Base-by-base conservation (phyloP, 73 alveolate species). In the Paramecium pentaurelia region DNA sequence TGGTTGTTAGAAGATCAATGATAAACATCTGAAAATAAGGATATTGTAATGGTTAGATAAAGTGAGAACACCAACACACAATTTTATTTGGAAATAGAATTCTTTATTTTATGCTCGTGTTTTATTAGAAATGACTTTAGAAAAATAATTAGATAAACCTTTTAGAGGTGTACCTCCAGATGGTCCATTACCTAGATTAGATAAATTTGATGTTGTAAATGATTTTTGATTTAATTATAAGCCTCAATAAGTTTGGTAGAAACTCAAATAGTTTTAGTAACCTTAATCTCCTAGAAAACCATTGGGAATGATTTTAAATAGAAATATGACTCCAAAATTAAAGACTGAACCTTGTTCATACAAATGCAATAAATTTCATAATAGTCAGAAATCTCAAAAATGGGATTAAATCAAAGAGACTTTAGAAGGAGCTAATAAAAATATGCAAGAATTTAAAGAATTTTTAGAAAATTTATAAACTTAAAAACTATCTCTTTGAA, bases 81-180 rank as follows among this genome's bases (percentile, higher is more conserved):
- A 97, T 93, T 64, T 93, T 36, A 95, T 96, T 68, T 97, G 98
- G 99, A 97, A 97, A 92, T 95, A 96, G 93, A 97, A 97, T 91
- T 95, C 99, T 86, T 95, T 96, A 90, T 77, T 94, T 22, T 97
- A 97, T 93, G 97, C 98, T 12, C 95, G 95, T 47, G 86, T 95
- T 32, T 60, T 97, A 47, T 77, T 97, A 37, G 98, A 97, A 75
- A 91, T 95, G 97, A 86, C 96, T 22, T 32, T 94, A 86, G 95
- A 95, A 83, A 93, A 95, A 84, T 95, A 95, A 64, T 88, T 94
- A 92, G 96, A 93, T 51, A 96, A 95, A 86, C 99, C 99, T 20
- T 97, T 96, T 93, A 95, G 95, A 75, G 96, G 96, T 86, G 93
- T 95, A 87, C 98, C 99, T 42, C 94, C 96, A 3, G 99, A 97